A percentile compares a stretch with the other conserved stretches of the same genome.
These are phyloP conservation scores for Penicillium sp. DNA, from an alignment of 2,329 filamentous ascomycete genomes.

Conservation along the genomic window DNA sequence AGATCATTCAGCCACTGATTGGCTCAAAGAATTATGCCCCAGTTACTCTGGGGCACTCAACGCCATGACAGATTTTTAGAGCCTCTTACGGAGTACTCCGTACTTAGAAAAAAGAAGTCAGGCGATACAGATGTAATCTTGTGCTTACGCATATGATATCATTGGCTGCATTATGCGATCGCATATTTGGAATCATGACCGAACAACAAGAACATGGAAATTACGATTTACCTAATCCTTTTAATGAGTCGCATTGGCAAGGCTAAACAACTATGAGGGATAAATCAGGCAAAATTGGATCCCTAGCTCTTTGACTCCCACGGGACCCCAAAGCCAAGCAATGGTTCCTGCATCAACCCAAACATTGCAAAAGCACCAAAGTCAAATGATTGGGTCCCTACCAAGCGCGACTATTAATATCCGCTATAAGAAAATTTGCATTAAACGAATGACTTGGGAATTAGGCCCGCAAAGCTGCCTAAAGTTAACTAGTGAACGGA, in stretches of 20 bases:
- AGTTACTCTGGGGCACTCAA: neutral
- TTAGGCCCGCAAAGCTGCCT: neutral
- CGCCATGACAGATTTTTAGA: no score
- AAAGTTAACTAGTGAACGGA: neutral
- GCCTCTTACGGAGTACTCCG: no score
- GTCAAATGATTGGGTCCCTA: neutral
- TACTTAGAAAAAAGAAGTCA: no score
- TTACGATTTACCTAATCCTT: neutral
- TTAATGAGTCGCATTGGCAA: neutral
- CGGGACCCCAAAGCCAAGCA: constrained; percentile 1
- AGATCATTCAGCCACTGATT: neutral
- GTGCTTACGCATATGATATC: neutral
- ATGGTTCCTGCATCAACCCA: constrained; percentile 8
- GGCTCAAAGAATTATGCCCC: neutral
- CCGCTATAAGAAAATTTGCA: neutral
- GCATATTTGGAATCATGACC: no score
- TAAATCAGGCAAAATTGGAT: constrained; percentile 1
- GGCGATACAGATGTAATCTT: no score
- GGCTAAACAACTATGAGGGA: neutral
- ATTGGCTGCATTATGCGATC: neutral
- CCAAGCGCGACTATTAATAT: neutral
- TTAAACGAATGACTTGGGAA: neutral
- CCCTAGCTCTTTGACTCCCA: neutral
- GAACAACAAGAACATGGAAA: no score
- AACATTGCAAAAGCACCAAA: neutral